Conservation (phyloP, 1,139 yeast genomes). For the Pneumocystis jirovecii region DNA sequence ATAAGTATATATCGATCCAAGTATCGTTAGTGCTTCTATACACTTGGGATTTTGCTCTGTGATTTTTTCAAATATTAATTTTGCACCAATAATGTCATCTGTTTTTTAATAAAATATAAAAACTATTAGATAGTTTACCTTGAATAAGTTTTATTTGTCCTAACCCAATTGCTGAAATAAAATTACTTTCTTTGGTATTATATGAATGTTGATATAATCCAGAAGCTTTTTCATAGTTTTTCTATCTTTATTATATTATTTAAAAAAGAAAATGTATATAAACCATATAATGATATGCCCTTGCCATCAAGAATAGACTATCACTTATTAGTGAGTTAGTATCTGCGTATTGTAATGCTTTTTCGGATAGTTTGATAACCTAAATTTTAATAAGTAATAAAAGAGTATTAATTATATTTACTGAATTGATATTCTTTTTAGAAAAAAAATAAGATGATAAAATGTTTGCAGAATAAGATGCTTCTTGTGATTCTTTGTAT, state of each 20-base stretch:
- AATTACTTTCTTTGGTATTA: not conserved
- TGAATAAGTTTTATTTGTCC: slow-evolving; percentile 69
- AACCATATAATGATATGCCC: slow-evolving; percentile 42
- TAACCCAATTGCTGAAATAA: slow-evolving; percentile 63
- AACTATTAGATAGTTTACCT: not conserved
- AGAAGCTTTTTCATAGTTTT: slow-evolving; percentile 54
- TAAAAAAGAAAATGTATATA: not conserved
- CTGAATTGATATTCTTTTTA: slow-evolving; percentile 42
- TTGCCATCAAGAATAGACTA: slow-evolving; percentile 73
- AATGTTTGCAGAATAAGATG: slow-evolving; percentile 34
- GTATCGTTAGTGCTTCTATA: slow-evolving; percentile 57
- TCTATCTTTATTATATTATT: slow-evolving; percentile 32
- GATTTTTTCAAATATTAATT: slow-evolving; percentile 65
- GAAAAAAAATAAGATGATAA: slow-evolving; percentile 45
- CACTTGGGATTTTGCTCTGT: slow-evolving; percentile 53
- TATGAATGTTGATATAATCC: slow-evolving; percentile 22
- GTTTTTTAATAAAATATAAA: not conserved
- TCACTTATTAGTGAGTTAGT: slow-evolving; percentile 45
- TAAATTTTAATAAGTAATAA: not conserved
- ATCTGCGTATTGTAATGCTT: slow-evolving; percentile 32
- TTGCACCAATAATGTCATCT: slow-evolving; percentile 70
- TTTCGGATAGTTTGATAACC: slow-evolving; percentile 36
- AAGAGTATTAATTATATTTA: slow-evolving; percentile 17
- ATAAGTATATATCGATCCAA: slow-evolving; percentile 55
- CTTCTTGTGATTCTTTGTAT: slow-evolving; percentile 21